A percentile compares a stretch with the other conserved stretches of the same genome.
These are phyloP conservation scores for Scytalidium lignicola DNA, from an alignment of 2,329 filamentous ascomycete genomes.

Conservation along the genomic window DNA sequence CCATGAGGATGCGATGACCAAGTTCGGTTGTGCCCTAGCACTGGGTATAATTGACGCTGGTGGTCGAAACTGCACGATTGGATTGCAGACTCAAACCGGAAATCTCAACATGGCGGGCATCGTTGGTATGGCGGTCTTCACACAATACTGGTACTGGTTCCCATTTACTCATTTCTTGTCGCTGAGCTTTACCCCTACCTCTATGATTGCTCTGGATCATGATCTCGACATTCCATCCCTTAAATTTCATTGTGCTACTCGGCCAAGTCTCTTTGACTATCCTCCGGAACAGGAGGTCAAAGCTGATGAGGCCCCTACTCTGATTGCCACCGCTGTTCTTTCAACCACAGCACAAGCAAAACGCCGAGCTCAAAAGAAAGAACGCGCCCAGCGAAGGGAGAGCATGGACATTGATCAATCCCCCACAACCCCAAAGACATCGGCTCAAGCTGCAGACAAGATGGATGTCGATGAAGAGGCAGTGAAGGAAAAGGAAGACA, in stretches of 20 bases:
- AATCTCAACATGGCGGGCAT: constrained; percentile 99
- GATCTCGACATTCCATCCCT: constrained; percentile 90
- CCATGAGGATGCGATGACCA: constrained; percentile 98
- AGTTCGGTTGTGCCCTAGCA: constrained; percentile 91
- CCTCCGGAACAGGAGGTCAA: constrained; percentile 96
- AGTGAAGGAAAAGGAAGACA: constrained; percentile 37
- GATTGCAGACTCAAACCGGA: constrained; percentile 93
- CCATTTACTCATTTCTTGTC: constrained; percentile 96
- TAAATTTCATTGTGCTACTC: constrained; percentile 92
- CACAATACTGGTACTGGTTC: constrained; percentile 99
- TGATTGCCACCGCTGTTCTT: constrained; percentile 91
- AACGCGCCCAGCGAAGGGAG: constrained; percentile 80
- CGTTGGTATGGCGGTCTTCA: constrained; percentile 96
- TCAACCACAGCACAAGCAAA: constrained; percentile 97
- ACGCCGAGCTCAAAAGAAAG: constrained; percentile 89
- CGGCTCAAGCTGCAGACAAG: constrained; percentile 53
- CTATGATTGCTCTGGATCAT: constrained; percentile 90
- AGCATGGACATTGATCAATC: constrained; percentile 92
- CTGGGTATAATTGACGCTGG: constrained; percentile 97
- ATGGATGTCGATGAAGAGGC: constrained; percentile 76
- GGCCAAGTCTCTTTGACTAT: constrained; percentile 95
- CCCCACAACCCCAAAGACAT: constrained; percentile 64
- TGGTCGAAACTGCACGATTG: constrained; percentile 96
- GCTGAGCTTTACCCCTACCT: constrained; percentile 92
- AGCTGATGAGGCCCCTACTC: constrained; percentile 84